Base-by-base conservation (phyloP, 1,139 yeast genomes). In the Candida anutae region DNA sequence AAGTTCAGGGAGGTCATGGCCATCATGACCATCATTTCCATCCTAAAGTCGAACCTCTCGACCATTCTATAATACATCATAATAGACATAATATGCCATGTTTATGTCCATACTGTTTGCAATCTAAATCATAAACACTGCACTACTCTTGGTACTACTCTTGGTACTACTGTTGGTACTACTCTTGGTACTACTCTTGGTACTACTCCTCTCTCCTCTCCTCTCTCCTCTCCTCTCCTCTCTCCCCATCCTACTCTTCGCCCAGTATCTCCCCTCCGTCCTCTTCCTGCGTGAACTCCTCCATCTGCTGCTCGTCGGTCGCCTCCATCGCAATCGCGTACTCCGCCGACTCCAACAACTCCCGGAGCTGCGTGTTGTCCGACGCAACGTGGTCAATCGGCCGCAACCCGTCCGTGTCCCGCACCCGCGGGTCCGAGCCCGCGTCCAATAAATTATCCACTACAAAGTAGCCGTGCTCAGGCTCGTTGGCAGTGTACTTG, bases 401-500 rank as follows among this genome's bases (percentile, higher is more conserved):
- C 43, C 71, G 79, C 45, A 79, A 70, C 16, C 80, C 77, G 35
- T 47, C 50, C 19, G 40, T 48, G 38, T 65, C 68, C 16, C 45
- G 43, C 22, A 62, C 53, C 30, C 67, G 42, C n/a, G 94, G 87
- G 53, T 88, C 94, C 1, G 94, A 78, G 2, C 97, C 98, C 20
- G 94, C 95, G 45, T 88, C 96, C 34, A 90, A 63, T 37, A 90
- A 65, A 50, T 81, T 82, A 45, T 85, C 94, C 6, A 77, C 67
- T 25, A 90, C 67, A 43, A 80, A 87, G 23, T 70, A 61, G 1
- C 95, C 96, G 53, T 81, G 90, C 35, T 83, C 96, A 0, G 90
- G 82, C 47, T 90, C 96, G 11, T 73, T 74, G 25, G 62, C 62
- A 15, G 88, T 66, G 48, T 82, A 87, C 40, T 73, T 72, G 9